Base-by-base conservation (phyloP, 1,284 basidiomycete species). In the Boletellus deceptivus region DNA sequence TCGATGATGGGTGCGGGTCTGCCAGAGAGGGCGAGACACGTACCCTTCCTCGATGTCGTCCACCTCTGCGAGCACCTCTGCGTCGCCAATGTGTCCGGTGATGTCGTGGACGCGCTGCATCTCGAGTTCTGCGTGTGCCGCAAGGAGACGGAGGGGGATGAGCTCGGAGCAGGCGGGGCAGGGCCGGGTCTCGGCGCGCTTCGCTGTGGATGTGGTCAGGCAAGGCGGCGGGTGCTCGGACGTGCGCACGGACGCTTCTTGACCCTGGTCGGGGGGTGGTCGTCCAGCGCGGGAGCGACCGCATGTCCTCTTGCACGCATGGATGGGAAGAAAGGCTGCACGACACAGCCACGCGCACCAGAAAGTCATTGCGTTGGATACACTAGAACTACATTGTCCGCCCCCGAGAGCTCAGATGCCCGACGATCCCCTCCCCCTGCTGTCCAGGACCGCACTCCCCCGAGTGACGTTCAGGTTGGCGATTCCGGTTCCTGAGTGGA, bases 121-220 rank as follows among this genome's bases (percentile, higher is more conserved):
- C 64, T 91, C 88, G 29, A 89, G 73, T 37, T 75, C 75, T 3
- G 77, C 73, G 59, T 91, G 89, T 48, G 72, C 73, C 3, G 71
- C 73, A 14, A 91, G 71, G 13, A 90, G 73, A 14, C 88, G 80
- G 17, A 89, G 59, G 7, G 88, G 87, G 41, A 91, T 85, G 27
- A 66, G 65, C 61, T 90, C 87, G 18, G 76, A 70, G 64, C 88
- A 91, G 35, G 85, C 78, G 1, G 88, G 89, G 61, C 88, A 91
- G 49, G 73, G 72, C 52, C 82, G 75, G 2, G 84, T 89, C 62
- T 89, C 86, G 13, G 84, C 87, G 40, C 83, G 80, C 69, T 82
- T 88, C 4, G 75, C 84, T 86, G 50, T 22, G 70, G 70, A 52
- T 75, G 72, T 11, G 82, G 61, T 87, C 80, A 29, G 79, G 75